These are phyloP conservation scores for Trichoderma breve DNA, from an alignment of 2,329 filamentous ascomycete genomes.

Conservation along the genomic window DNA sequence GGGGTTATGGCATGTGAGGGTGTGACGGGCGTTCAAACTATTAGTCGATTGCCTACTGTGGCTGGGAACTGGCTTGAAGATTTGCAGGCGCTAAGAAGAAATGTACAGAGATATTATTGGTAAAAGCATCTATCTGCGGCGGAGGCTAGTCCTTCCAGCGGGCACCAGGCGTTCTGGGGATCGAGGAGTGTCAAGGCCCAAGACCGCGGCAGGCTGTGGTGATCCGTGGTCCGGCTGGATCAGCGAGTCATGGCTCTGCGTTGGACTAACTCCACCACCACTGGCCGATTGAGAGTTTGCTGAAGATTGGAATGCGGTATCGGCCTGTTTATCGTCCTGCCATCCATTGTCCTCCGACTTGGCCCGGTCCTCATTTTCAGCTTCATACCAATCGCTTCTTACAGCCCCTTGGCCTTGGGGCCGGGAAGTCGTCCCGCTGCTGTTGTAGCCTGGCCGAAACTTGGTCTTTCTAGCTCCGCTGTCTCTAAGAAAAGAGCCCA, in stretches of 20 bases:
- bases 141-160: constrained; percentile 5
- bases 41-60: background rate
- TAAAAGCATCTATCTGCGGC: constrained; percentile 1
- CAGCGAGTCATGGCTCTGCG: constrained; percentile 13
- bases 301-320: background rate
- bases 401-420: background rate
- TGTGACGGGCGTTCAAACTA: background rate
- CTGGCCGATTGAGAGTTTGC: constrained; percentile 3
- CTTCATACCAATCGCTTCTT: background rate
- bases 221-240: constrained; percentile 8
- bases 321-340: background rate
- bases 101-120: background rate
- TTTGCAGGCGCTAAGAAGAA: background rate
- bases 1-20: background rate
- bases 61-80: background rate
- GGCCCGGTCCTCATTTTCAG: background rate
- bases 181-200: constrained; percentile 4
- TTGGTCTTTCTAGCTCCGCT: constrained; percentile 12
- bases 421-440: background rate
- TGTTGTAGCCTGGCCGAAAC: constrained; percentile 2
- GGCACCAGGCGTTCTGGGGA: constrained; percentile 5
- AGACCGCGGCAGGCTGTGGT: background rate
- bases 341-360: background rate
- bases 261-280: constrained; percentile 2
- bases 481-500: background rate